These are phyloP conservation scores for Coix lacrymajobi DNA, from an alignment of 176 grass and related monocot species.

Conservation along the genomic window DNA sequence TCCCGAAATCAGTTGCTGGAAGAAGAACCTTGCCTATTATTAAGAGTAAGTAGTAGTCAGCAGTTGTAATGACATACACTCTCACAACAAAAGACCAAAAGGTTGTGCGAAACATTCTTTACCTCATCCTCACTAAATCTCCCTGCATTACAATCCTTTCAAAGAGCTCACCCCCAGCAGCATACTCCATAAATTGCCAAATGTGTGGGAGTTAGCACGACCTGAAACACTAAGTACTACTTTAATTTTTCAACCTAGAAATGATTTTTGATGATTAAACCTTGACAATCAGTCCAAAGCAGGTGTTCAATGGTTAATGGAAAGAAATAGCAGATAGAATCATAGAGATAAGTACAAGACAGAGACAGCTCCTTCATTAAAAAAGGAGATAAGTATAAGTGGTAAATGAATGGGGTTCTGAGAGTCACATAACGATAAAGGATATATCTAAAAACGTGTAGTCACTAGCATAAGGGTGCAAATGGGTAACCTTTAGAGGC, in stretches of 20 bases:
- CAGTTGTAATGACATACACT: not conserved
- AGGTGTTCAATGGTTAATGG: not conserved
- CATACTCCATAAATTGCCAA: slow-evolving; percentile 99
- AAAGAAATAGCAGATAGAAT: not conserved
- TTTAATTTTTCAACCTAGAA: slow-evolving; percentile 20
- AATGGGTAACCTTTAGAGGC: too few species aligned
- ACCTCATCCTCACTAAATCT: slow-evolving; percentile 98
- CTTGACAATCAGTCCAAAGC: not conserved
- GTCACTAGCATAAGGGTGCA: too few species aligned
- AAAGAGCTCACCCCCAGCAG: slow-evolving; percentile 82
- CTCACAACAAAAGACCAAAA: not conserved
- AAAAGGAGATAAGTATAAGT: not conserved
- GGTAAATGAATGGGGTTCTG: not conserved
- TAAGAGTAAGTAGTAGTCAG: slow-evolving; percentile 5
- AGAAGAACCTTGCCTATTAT: slow-evolving; percentile 83
- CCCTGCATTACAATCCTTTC: slow-evolving; percentile 86
- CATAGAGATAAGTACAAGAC: not conserved
- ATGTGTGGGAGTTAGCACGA: slow-evolving; percentile 87
- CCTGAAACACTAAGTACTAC: slow-evolving; percentile 56
- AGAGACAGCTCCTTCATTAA: not conserved
- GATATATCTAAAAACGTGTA: not conserved
- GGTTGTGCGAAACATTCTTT: not conserved
- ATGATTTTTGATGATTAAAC: not conserved
- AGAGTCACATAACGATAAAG: not conserved
- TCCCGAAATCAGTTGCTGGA: slow-evolving; percentile 91